phyloP scores from a whole-genome alignment of 805 yeast species.

The Komagataella ulmi region DNA sequence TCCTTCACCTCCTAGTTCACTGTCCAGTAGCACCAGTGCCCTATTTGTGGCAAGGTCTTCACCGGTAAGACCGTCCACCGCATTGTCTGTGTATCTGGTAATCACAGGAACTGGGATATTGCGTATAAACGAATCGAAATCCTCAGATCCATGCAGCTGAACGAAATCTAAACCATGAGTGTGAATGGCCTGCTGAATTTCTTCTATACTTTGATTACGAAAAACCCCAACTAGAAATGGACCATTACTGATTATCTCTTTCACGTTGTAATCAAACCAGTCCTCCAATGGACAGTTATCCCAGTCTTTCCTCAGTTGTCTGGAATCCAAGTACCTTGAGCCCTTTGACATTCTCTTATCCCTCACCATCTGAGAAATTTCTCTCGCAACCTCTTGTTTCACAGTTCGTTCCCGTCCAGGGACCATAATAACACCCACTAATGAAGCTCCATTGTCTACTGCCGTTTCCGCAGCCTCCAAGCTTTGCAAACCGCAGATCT shows the following conservation, averaged over 20 bases:
- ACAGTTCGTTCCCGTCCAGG: constrained; percentile 73
- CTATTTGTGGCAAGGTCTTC: constrained; percentile 23
- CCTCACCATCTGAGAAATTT: constrained; percentile 26
- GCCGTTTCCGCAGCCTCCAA: constrained; percentile 62
- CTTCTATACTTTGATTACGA: constrained; percentile 62
- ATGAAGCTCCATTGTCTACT: constrained; percentile 54
- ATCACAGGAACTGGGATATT: constrained; percentile 43
- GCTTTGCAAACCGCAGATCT: constrained; percentile 74
- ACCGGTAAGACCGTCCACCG: constrained; percentile 14
- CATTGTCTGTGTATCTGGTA: constrained; percentile 48
- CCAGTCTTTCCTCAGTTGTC: constrained; percentile 11
- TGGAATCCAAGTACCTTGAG: constrained; percentile 11
- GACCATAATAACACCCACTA: constrained; percentile 78
- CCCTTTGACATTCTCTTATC: constrained; percentile 9
- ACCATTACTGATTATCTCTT: constrained; percentile 23
- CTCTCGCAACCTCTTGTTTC: constrained; percentile 26
- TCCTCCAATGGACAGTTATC: constrained; percentile 10
- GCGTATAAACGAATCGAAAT: constrained; percentile 29
- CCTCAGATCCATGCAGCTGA: constrained; percentile 78
- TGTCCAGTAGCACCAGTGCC: constrained; percentile 58
- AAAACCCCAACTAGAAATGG: constrained; percentile 85
- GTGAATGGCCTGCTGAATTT: constrained; percentile 31
- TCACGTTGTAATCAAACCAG: constrained; percentile 18
- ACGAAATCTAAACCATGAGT: constrained; percentile 56
- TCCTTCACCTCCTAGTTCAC: constrained; percentile 91